Base-by-base conservation (phyloP, 2,329 filamentous ascomycete species). In the Volutella citrinella region DNA sequence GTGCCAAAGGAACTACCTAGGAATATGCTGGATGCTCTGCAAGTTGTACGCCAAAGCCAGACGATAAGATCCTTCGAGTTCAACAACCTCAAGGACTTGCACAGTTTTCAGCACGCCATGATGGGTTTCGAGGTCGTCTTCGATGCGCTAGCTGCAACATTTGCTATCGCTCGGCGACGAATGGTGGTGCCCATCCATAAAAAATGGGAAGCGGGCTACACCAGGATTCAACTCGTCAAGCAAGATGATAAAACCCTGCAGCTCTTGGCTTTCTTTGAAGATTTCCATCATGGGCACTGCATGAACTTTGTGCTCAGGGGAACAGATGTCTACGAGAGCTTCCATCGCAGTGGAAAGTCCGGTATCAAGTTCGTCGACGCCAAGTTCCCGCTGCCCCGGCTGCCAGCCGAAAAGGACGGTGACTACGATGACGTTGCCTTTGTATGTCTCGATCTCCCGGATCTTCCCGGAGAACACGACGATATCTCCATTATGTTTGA, bases 161-260 rank as follows among this genome's bases (percentile, higher is more conserved):
- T 95, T 59, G 81, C 84, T 38, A 95, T 95, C 46, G 82, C 89
- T 3, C 80, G 89, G 19, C 80, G 87, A 30, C 78, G 87, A 46
- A 93, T 90, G 83, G 87, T 95, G 10, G 87, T 95, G 12, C 87
- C 87, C 0, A 91, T 95, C 46, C 86, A 94, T 66, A 95, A 95
- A 65, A 93, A 93, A 60, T 94, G 87, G 87, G 88, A 94, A 55
- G 86, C 89, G 4, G 79, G 74, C n/a, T 75, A 74, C 22, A 87
- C 87, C 8, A 80, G 90, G 21, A 70, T 95, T 7, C 89, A 95
- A 57, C 72, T 95, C 22, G 79, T 95, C 21, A 55, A 51, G 34
- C 73, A 80, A 46, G 82, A 84, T 45, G 85, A 89, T 43, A 85
- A 80, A 52, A 76, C 84, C 11, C 63, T 85, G 15, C 87, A 95